Evolutionary conservation across 164 flowering plant species (phyloP).

Genomic region (Magnolia officinalis): DNA sequence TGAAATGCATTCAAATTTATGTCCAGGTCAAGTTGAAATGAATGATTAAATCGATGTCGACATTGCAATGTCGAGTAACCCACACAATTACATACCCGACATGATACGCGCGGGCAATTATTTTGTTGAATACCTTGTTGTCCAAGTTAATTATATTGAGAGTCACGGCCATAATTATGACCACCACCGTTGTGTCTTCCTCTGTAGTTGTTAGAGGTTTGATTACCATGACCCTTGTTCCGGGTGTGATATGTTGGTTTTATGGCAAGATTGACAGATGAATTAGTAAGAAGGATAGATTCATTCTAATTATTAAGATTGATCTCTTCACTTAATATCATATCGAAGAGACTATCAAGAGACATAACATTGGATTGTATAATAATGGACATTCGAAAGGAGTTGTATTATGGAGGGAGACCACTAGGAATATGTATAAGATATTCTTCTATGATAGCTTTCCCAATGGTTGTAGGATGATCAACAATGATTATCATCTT

Average conservation of each 20-base stretch:
- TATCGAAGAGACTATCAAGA: neutral
- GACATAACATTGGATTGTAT: neutral
- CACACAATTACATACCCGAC: neutral
- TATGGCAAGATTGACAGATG: neutral
- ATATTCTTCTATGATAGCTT: neutral
- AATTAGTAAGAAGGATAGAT: neutral
- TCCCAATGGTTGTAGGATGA: neutral
- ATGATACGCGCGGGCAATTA: neutral
- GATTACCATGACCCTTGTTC: neutral
- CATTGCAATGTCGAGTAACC: neutral
- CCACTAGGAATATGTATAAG: neutral
- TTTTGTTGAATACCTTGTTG: neutral
- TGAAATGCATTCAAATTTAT: neutral
- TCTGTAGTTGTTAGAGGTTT: neutral
- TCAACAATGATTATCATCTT: neutral
- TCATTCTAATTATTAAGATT: neutral
- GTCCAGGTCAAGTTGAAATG: neutral
- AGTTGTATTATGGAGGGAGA: neutral
- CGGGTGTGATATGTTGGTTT: neutral
- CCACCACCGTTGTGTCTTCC: neutral
- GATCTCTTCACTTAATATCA: neutral
- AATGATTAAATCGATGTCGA: neutral
- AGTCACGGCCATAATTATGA: neutral
- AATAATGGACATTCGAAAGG: neutral
- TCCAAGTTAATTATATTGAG: neutral